Percentiles rank a stretch among this genome's conserved stretches.
phyloP scores from a whole-genome alignment of 148 eudicot species.

The Rheum nobile region DNA sequence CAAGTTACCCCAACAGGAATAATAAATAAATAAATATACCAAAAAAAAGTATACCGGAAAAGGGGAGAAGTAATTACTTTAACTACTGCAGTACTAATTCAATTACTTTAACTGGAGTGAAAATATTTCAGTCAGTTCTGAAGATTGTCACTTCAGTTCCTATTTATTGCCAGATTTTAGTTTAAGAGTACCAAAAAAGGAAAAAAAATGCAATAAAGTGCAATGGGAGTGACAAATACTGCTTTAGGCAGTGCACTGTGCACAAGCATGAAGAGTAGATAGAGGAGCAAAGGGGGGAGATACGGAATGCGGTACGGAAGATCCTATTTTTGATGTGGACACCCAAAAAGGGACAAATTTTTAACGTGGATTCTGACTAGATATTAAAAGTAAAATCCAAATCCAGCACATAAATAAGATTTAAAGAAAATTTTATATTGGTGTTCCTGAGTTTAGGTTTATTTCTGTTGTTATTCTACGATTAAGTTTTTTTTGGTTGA shows the following conservation, averaged over 20 bases:
- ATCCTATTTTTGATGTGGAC: not conserved
- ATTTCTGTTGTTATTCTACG: no score
- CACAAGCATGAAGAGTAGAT: not conserved
- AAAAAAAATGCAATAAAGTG: not conserved
- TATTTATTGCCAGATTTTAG: no score
- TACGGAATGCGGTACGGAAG: constrained; percentile 8
- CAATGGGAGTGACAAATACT: not conserved
- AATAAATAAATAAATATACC: not conserved
- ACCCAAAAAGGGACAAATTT: not conserved
- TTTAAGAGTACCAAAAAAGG: not conserved
- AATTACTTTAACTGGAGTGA: no score
- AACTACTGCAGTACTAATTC: not conserved
- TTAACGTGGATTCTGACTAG: constrained; percentile 6
- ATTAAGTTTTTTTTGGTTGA: no score
- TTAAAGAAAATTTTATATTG: not conserved
- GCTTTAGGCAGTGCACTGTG: not conserved
- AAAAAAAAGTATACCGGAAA: not conserved
- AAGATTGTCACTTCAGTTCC: no score
- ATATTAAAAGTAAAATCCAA: not conserved
- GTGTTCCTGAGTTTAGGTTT: no score
- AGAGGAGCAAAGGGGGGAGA: not conserved
- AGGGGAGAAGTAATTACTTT: not conserved
- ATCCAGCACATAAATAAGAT: not conserved
- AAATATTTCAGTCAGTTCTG: no score
- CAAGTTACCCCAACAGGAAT: not conserved